Evolutionary conservation across 257 asterid genomes (phyloP).

Genomic region (Solanum pennellii): DNA sequence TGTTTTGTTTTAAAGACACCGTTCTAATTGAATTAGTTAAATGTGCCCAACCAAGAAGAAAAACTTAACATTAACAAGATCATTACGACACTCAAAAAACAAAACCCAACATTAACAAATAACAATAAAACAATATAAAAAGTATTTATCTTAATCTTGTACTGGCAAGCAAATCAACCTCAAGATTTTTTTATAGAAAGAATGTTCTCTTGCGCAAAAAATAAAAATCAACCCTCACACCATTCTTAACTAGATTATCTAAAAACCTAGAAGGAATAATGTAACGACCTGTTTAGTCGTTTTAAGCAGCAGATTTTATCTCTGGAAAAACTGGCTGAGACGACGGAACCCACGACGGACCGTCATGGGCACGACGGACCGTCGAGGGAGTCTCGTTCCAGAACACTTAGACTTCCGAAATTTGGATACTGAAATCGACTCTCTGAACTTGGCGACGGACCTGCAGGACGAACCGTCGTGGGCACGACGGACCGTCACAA

Average conservation of each 20-base stretch:
- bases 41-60: not conserved
- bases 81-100: not conserved
- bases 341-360: too few relatives aligned
- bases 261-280: not conserved
- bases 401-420: too few relatives aligned
- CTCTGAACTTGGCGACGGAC: too few relatives aligned
- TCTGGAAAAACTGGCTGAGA: too few relatives aligned
- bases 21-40: not conserved
- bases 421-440: too few relatives aligned
- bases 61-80: not conserved
- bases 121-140: not conserved
- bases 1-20: not conserved
- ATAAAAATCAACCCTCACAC: not conserved
- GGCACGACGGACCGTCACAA: too few relatives aligned
- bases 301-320: too few relatives aligned
- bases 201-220: not conserved
- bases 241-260: not conserved
- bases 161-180: not conserved
- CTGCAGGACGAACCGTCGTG: too few relatives aligned
- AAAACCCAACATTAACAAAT: not conserved
- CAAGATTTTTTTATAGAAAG: not conserved
- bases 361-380: too few relatives aligned
- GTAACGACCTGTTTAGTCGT: too few relatives aligned
- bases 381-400: too few relatives aligned
- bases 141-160: not conserved